Evolutionary conservation across 495 filamentous ascomycete species (phyloP).

Genomic region (Aspergillus steynii): DNA sequence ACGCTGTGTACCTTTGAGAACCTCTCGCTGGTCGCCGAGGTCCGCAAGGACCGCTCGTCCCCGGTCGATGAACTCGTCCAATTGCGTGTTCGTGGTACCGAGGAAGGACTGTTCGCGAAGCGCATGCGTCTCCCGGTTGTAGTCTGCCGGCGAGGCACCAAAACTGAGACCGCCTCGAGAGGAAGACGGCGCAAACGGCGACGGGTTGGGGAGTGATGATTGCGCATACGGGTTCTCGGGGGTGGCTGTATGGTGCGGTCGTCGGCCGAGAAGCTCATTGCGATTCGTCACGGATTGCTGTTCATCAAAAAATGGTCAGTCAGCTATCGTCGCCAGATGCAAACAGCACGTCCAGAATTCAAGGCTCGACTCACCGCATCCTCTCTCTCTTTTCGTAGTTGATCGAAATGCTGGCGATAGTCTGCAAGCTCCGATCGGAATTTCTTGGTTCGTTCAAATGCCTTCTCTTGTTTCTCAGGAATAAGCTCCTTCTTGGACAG

Average conservation of each 20-base stretch:
- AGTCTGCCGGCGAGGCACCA: constrained; percentile 57
- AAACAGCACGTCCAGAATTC: not conserved
- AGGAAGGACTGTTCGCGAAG: constrained; percentile 90
- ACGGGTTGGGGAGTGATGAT: constrained; percentile 45
- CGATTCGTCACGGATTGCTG: constrained; percentile 70
- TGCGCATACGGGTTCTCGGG: constrained; percentile 95
- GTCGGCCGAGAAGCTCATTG: constrained; percentile 83
- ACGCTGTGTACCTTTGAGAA: constrained; percentile 91
- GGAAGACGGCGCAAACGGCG: constrained; percentile 39
- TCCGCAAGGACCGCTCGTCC: constrained; percentile 88
- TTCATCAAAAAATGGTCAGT: constrained; percentile 1
- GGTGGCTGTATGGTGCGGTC: constrained; percentile 81
- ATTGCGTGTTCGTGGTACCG: constrained; percentile 67
- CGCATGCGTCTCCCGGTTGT: constrained; percentile 75
- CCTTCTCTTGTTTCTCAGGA: constrained; percentile 85
- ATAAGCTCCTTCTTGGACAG: constrained; percentile 87
- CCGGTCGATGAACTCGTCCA: constrained; percentile 92
- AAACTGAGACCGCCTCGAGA: constrained; percentile 50
- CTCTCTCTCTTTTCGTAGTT: constrained; percentile 71
- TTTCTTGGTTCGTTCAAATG: constrained; percentile 77
- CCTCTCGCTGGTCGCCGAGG: constrained; percentile 85
- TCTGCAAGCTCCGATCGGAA: constrained; percentile 82
- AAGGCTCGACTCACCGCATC: constrained; percentile 55
- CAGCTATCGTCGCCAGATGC: not conserved
- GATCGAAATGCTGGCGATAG: constrained; percentile 74